Percentiles rank a stretch among this genome's conserved stretches.
These are phyloP conservation scores for Fusarium sp. DNA, from an alignment of 2,329 filamentous ascomycete genomes.

Conservation along the genomic window DNA sequence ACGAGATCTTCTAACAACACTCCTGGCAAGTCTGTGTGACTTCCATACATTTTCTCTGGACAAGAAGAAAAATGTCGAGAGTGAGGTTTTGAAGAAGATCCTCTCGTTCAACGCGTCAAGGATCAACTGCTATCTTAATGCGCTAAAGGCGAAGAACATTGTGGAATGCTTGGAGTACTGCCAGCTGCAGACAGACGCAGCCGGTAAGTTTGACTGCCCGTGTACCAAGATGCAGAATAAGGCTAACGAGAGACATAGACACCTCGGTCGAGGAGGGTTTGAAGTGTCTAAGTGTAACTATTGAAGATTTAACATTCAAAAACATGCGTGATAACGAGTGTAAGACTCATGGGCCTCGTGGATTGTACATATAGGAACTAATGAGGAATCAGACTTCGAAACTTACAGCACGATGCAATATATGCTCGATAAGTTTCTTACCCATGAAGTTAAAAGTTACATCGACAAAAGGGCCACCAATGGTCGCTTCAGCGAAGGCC, in stretches of 20 bases:
- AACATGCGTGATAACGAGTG: not conserved
- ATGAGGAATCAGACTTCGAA: not conserved
- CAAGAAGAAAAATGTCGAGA: rapidly evolving
- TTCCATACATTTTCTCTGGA: not conserved
- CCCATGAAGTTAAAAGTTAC: not conserved
- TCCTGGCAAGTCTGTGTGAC: slow-evolving; percentile 21
- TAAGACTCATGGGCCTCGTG: not conserved
- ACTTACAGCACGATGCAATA: not conserved
- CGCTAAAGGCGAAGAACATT: slow-evolving; percentile 2
- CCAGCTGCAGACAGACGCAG: not conserved
- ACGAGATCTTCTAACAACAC: not conserved
- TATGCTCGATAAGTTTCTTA: slow-evolving; percentile 13
- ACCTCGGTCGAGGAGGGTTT: not conserved
- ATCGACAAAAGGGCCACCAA: slow-evolving; percentile 13
- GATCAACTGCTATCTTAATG: slow-evolving; percentile 26
- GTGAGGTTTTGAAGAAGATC: slow-evolving; percentile 17
- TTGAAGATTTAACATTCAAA: not conserved
- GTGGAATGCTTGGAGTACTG: slow-evolving; percentile 24
- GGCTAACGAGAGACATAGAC: not conserved
- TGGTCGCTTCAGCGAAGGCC: slow-evolving; percentile 27
- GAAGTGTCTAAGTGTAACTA: not conserved
- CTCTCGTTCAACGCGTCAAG: slow-evolving; percentile 34
- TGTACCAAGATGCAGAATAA: rapidly evolving
- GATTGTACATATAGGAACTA: not conserved
- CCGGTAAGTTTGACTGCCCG: not conserved